A percentile compares a stretch with the other conserved stretches of the same genome.
These are phyloP conservation scores for Exophiala lecanii-corni DNA, from an alignment of 2,329 filamentous ascomycete species.

Conservation along the genomic window DNA sequence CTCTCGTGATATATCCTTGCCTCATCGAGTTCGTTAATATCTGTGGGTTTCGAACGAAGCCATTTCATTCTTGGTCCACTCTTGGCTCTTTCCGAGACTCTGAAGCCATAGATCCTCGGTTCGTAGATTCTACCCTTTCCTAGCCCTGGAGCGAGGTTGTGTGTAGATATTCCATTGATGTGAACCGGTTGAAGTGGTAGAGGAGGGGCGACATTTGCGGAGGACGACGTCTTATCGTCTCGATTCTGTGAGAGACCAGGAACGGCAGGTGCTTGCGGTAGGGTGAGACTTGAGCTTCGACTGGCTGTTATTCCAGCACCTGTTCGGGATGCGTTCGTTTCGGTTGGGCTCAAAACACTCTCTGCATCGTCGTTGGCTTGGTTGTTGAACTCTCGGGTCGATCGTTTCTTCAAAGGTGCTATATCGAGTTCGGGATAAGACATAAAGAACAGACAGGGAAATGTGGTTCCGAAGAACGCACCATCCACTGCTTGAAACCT, in stretches of 20 bases:
- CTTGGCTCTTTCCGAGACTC: constrained; percentile 82
- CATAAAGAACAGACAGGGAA: constrained; percentile 94
- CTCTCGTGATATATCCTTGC: constrained; percentile 35
- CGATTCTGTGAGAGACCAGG: constrained; percentile 28
- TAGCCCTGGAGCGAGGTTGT: constrained; percentile 84
- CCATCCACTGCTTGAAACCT: constrained; percentile 96
- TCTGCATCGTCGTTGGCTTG: constrained; percentile 23
- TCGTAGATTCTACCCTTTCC: constrained; percentile 83
- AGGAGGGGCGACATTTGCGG: constrained; percentile 27
- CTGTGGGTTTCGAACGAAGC: constrained; percentile 76
- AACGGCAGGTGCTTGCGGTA: constrained; percentile 29
- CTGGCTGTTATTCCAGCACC: constrained; percentile 20
- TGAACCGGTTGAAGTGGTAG: constrained; percentile 46
- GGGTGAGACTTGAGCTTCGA: constrained; percentile 25
- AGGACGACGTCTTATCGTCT: constrained; percentile 30
- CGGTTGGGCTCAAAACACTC: constrained; percentile 26
- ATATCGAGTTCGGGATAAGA: constrained; percentile 96
- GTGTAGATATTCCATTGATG: constrained; percentile 81
- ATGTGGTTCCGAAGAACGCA: constrained; percentile 96
- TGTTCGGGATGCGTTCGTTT: constrained; percentile 18
- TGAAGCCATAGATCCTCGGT: constrained; percentile 93
- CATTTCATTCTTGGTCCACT: constrained; percentile 96
- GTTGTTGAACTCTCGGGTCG: constrained; percentile 14
- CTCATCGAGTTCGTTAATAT: constrained; percentile 83
- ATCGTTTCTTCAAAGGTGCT: constrained; percentile 58